These are phyloP conservation scores for Gaillardinia entomophila DNA, from an alignment of 805 yeast genomes.

Conservation along the genomic window DNA sequence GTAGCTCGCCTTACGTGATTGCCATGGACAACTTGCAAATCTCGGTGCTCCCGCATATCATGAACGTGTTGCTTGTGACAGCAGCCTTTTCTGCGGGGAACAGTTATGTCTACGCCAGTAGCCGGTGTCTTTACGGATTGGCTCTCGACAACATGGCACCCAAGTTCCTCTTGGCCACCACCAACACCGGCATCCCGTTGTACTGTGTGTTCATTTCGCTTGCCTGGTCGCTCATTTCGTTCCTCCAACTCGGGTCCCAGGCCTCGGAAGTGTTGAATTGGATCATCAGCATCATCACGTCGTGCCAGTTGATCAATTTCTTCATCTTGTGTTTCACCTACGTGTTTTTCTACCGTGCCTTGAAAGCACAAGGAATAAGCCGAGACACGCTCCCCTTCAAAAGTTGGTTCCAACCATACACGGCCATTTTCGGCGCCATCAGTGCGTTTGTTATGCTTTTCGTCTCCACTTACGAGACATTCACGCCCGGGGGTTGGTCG, in stretches of 20 bases:
- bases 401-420: conserved; percentile 15
- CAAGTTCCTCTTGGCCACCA: conserved; percentile 9
- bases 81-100: conserved; percentile 15
- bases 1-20: conserved; percentile 14
- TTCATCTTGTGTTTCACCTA: conserved; percentile 19
- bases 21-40: conserved; percentile 16
- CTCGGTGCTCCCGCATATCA: conserved; percentile 11
- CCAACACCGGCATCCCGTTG: conserved; percentile 13
- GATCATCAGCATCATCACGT: conserved; percentile 29
- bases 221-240: conserved; percentile 12
- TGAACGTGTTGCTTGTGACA: conserved; percentile 12
- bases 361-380: conserved; percentile 34
- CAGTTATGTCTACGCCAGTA: conserved; percentile 12
- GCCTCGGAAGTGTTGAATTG: conserved; percentile 22
- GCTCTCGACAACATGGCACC: conserved; percentile 14
- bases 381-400: conserved; percentile 27
- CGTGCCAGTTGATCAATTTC: conserved; percentile 25
- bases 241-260: conserved; percentile 10
- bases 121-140: conserved; percentile 12
- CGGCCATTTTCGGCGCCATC: conserved; percentile 17
- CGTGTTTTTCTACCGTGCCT: conserved; percentile 24
- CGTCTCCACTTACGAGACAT: conserved; percentile 10
- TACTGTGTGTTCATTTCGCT: conserved; percentile 10
- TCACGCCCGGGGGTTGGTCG: conserved; percentile 28
- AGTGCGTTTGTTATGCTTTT: conserved; percentile 10